A percentile compares a stretch with the other conserved stretches of the same genome.
Conservation (phyloP, 129 eudicot genomes). For the Smallanthus sonchifolius region DNA sequence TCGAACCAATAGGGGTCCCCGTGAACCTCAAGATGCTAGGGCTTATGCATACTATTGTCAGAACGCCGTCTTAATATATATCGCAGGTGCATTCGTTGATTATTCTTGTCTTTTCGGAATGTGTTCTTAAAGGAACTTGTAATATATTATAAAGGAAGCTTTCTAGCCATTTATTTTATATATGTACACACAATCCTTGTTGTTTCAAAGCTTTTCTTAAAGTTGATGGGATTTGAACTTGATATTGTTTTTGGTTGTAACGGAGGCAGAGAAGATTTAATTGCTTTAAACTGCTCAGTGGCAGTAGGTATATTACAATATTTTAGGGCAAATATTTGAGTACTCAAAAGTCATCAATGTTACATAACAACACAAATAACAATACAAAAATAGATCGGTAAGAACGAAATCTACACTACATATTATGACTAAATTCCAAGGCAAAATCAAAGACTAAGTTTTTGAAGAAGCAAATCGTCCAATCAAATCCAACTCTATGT, state of each 20-base stretch:
- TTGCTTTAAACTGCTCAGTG: too few relatives aligned
- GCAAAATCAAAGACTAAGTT: too few relatives aligned
- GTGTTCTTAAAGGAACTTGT: constrained; percentile 2
- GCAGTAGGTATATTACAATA: too few relatives aligned
- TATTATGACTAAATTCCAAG: too few relatives aligned
- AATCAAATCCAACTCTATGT: too few relatives aligned
- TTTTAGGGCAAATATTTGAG: too few relatives aligned
- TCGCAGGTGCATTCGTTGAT: constrained; percentile 38
- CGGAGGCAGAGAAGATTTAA: too few relatives aligned
- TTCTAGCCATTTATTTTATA: not conserved
- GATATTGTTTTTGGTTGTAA: not conserved
- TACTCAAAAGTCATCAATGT: too few relatives aligned
- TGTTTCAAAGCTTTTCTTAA: not conserved
- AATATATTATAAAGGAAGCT: not conserved
- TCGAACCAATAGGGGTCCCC: constrained; percentile 33
- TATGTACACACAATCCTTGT: not conserved
- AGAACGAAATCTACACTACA: too few relatives aligned
- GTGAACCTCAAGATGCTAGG: constrained; percentile 31
- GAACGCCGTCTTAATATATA: constrained; percentile 14
- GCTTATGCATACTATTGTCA: constrained; percentile 14
- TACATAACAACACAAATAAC: too few relatives aligned
- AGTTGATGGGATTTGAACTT: not conserved
- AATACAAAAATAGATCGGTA: too few relatives aligned
- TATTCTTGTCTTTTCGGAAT: constrained; percentile 13
- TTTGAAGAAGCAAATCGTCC: too few relatives aligned